Base-by-base conservation (phyloP, 768 basidiomycete genomes). In the Trametes sanguinea region DNA sequence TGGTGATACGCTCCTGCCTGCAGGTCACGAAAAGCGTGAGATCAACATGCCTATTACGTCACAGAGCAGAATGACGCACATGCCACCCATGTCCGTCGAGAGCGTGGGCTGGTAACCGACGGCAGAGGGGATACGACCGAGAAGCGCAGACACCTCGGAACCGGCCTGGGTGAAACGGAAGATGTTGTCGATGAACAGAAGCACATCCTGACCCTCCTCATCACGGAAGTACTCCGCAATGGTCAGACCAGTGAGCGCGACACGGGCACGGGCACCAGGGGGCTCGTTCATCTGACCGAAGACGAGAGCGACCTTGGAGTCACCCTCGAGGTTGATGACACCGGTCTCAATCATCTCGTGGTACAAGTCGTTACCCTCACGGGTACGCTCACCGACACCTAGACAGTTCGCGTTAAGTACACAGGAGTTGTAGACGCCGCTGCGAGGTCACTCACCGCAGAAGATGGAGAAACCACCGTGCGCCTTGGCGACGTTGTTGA, bases 271-370 rank as follows among this genome's bases (percentile, higher is more conserved):
- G 69, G 97, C 97, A 87, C 97, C 97, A 71, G 97, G 97, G 76
- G 97, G 97, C 84, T 99, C 97, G 82, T 99, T 99, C 97, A 99
- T 99, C 82, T 99, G 97, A 84, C 97, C 97, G 83, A 99, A 99
- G 70, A 99, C 97, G 67, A 99, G 88, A 72, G 97, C 96, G 79
- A 98, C 97, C 87, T 99, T 99, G 77, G 97, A 99, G 79, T 98
- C 95, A 78, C 96, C 97, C 75, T 98, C 86, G 74, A 98, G 88
- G 81, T 98, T 96, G 86, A 99, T 99, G 86, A 99, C 97, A 88
- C 97, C 97, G 60, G 97, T 99, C 78, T 99, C 96, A 80, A 98
- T 98, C 97, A 99, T 97, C 81, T 96, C 94, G 77, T 97, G 94
- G 80, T 96, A 95, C 68, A 95, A 80, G 81, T 95, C 97, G 83